Evolutionary conservation across 495 filamentous ascomycete genomes (phyloP).

Genomic region (Trichodelitschia bisporula): DNA sequence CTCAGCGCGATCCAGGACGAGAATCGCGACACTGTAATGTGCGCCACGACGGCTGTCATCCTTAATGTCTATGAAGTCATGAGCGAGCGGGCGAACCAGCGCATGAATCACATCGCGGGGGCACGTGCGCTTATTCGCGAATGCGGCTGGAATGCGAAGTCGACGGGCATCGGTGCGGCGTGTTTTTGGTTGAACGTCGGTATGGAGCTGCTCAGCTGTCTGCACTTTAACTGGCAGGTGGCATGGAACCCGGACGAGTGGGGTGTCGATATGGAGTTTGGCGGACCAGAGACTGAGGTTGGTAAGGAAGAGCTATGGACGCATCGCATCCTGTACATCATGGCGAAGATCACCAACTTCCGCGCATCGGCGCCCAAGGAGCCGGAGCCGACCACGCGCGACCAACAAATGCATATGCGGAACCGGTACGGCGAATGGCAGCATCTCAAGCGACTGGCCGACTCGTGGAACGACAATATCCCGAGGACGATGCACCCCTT

Average conservation of each 20-base stretch:
- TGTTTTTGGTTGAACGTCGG: slow-evolving; percentile 91
- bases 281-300: slow-evolving; percentile 11
- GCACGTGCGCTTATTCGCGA: slow-evolving; percentile 76
- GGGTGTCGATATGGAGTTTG: slow-evolving; percentile 68
- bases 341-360: slow-evolving; percentile 74
- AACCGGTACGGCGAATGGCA: slow-evolving; percentile 54
- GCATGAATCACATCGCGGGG: slow-evolving; percentile 72
- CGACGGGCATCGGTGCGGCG: slow-evolving; percentile 55
- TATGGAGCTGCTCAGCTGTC: slow-evolving; percentile 70
- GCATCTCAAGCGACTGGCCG: slow-evolving; percentile 44
- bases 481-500: slow-evolving; percentile 77
- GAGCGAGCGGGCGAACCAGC: slow-evolving; percentile 45
- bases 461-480: slow-evolving; percentile 51
- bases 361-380: slow-evolving; percentile 37
- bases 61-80: slow-evolving; percentile 87
- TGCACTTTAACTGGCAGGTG: slow-evolving; percentile 69
- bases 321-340: slow-evolving; percentile 69
- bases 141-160: slow-evolving; percentile 68
- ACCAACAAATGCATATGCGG: slow-evolving; percentile 36
- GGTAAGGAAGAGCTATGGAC: slow-evolving; percentile 72
- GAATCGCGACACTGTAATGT: slow-evolving; percentile 59
- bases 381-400: slow-evolving; percentile 29
- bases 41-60: slow-evolving; percentile 70
- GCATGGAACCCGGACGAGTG: slow-evolving; percentile 85
- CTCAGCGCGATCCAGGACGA: slow-evolving; percentile 53